A percentile compares a stretch with the other conserved stretches of the same genome.
Evolutionary conservation across 768 basidiomycete species (phyloP).

Genomic region (Calvatia gigantea): DNA sequence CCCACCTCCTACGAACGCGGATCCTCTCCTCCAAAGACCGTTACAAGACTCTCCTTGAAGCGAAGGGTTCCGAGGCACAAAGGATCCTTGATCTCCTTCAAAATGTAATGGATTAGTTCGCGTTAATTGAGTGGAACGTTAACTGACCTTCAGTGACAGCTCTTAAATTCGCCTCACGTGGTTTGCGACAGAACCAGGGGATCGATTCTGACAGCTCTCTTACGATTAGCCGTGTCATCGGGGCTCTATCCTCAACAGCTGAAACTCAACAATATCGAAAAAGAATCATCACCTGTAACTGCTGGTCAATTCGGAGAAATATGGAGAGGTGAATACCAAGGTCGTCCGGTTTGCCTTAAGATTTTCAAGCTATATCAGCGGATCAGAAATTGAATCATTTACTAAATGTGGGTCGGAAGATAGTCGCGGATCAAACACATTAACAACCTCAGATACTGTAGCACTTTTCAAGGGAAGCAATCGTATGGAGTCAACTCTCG

Average conservation of each 20-base stretch:
- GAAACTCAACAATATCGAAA: slow-evolving; percentile 1
- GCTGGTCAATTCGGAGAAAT: slow-evolving; percentile 26
- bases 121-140: neutral
- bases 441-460: neutral
- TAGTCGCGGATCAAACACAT: neutral
- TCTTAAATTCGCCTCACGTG: neutral
- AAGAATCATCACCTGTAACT: neutral
- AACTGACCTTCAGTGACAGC: neutral
- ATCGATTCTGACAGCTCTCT: neutral
- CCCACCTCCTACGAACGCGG: neutral
- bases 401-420: slow-evolving; percentile 17
- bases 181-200: neutral
- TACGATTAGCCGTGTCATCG: neutral
- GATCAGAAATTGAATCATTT: slow-evolving; percentile 15
- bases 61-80: neutral
- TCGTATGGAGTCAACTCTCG: slow-evolving; percentile 13
- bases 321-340: slow-evolving; percentile 20
- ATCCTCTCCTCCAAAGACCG: neutral
- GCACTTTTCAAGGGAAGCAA: slow-evolving; percentile 11
- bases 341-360: slow-evolving; percentile 22
- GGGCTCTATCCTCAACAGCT: slow-evolving; percentile 4
- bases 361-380: slow-evolving; percentile 21
- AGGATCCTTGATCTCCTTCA: neutral
- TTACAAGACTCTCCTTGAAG: neutral
- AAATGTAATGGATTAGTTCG: neutral